Base-by-base conservation (phyloP, 495 filamentous ascomycete genomes). In the Trichodelitschia bisporula region DNA sequence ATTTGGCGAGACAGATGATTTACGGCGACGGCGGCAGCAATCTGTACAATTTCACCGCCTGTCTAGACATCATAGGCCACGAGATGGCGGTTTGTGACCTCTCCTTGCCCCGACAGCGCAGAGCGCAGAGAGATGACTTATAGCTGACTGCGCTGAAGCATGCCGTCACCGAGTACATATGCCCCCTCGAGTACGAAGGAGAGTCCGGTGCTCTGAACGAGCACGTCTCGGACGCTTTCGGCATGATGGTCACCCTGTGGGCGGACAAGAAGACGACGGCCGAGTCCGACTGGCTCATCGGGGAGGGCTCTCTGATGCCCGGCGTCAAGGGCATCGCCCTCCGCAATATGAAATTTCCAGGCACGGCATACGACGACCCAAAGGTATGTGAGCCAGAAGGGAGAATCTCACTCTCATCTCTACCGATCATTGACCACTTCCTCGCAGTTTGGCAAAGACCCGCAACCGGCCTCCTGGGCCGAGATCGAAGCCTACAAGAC, bases 151-250 rank as follows among this genome's bases (percentile, higher is more conserved):
- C n/a, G n/a, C 43, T 62, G 15, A 62, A 55, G 31, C 60, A 64
- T 34, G 59, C 52, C 19, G 46, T 64, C 12, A 58, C 51, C 4
- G 46, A 60, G 35, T 44, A 54, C 35, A 59, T 53, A 2, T 48
- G 45, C 9, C 39, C 42, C 0, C 51, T 64, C 4, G 42, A 48
- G 23, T 64, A 64, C 37, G 25, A 39, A 4, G 47, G 42, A 13
- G 49, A 62, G 37, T 42, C 50, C 18, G 60, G 58, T 11, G 57
- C 58, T 2, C 46, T 64, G 15, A 64, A 63, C 43, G 61, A 66
- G 43, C 53, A 54, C 35, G 33, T 62, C 20, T 54, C 58, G 4
- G 61, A 66, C 36, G 52, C 57, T 12, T 64, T 64, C 35, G 60
- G 51, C 33, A 49, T 52, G 38, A 62, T 66, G 58, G 44, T 59